Percentiles rank a stretch among this genome's conserved stretches.
These are phyloP conservation scores for Gnomoniopsis smithogilvyi DNA, from an alignment of 2,329 filamentous ascomycete genomes.

Conservation along the genomic window DNA sequence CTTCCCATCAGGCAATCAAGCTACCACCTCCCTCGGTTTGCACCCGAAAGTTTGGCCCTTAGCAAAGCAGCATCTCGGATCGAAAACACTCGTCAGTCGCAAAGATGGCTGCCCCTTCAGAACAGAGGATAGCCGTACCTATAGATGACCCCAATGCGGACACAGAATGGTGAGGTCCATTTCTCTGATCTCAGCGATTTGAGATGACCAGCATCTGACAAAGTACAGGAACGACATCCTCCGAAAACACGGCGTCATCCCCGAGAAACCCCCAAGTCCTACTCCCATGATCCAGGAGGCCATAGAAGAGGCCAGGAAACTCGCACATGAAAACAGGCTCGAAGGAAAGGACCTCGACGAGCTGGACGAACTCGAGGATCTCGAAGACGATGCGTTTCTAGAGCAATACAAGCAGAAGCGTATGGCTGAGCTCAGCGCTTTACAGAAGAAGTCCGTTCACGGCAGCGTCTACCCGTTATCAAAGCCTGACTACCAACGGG, in stretches of 20 bases:
- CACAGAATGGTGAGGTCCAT: slow-evolving; percentile 76
- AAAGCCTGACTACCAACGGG: slow-evolving; percentile 87
- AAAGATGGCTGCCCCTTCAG: slow-evolving; percentile 58
- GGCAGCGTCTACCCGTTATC: slow-evolving; percentile 91
- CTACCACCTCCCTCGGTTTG: not conserved
- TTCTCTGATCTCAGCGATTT: not conserved
- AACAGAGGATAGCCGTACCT: slow-evolving; percentile 71
- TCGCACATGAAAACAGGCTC: slow-evolving; percentile 87
- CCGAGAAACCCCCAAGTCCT: slow-evolving; percentile 94
- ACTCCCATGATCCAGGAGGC: slow-evolving; percentile 97
- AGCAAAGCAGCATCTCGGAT: too few relatives aligned
- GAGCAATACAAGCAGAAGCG: slow-evolving; percentile 86
- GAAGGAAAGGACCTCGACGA: slow-evolving; percentile 95
- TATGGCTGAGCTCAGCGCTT: slow-evolving; percentile 72
- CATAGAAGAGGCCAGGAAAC: slow-evolving; percentile 73
- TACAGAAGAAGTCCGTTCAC: slow-evolving; percentile 76
- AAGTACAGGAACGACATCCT: slow-evolving; percentile 89
- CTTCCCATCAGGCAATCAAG: not conserved
- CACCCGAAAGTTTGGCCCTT: not conserved
- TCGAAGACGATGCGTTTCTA: slow-evolving; percentile 90
- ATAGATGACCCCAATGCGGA: slow-evolving; percentile 95
- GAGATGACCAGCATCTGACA: not conserved
- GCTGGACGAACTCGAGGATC: slow-evolving; percentile 87
- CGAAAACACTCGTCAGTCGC: slow-evolving; percentile 5
- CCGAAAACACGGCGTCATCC: slow-evolving; percentile 92